Percentiles rank a stretch among this genome's conserved stretches.
Conservation (phyloP, 176 grass and related monocot genomes). For the Aegilops longissima region DNA sequence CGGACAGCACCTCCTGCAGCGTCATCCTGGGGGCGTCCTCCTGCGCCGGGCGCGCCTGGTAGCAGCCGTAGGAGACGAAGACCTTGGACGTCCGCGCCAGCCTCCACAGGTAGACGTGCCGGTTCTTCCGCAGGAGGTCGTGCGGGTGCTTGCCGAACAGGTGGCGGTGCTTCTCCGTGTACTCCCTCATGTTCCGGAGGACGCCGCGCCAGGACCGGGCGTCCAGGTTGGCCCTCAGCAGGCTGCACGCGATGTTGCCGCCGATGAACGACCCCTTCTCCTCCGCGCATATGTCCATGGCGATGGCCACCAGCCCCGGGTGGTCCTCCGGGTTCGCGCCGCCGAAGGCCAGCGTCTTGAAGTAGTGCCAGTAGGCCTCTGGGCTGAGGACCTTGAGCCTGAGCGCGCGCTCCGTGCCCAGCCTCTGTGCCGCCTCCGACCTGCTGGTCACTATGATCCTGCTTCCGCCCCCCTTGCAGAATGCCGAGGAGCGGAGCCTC, state of each 20-base stretch:
- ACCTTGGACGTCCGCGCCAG: slow-evolving; percentile 17
- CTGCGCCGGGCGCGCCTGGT: neutral
- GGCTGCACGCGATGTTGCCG: slow-evolving; percentile 21
- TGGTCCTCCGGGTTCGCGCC: slow-evolving; percentile 15
- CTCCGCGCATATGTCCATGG: slow-evolving; percentile 26
- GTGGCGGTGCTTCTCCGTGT: slow-evolving; percentile 4
- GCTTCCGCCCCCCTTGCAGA: neutral
- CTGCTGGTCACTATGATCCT: slow-evolving; percentile 32
- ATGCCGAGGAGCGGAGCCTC: neutral
- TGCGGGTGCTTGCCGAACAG: slow-evolving; percentile 13
- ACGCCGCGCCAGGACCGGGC: neutral
- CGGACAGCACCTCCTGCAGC: slow-evolving; percentile 29
- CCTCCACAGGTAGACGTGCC: neutral
- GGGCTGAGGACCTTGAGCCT: neutral
- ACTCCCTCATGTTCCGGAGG: slow-evolving; percentile 12
- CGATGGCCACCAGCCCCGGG: slow-evolving; percentile 21
- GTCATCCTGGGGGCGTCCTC: neutral
- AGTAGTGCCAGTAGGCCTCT: slow-evolving; percentile 45
- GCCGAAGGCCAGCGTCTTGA: slow-evolving; percentile 35
- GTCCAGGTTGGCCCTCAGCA: slow-evolving; percentile 30
- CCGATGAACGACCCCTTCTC: slow-evolving; percentile 11
- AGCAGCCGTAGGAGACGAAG: slow-evolving; percentile 22
- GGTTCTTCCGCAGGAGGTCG: neutral
- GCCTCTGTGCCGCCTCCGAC: neutral
- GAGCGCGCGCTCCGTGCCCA: neutral